Conservation (phyloP, 2,329 filamentous ascomycete species). For the Byssochlamys sp. region DNA sequence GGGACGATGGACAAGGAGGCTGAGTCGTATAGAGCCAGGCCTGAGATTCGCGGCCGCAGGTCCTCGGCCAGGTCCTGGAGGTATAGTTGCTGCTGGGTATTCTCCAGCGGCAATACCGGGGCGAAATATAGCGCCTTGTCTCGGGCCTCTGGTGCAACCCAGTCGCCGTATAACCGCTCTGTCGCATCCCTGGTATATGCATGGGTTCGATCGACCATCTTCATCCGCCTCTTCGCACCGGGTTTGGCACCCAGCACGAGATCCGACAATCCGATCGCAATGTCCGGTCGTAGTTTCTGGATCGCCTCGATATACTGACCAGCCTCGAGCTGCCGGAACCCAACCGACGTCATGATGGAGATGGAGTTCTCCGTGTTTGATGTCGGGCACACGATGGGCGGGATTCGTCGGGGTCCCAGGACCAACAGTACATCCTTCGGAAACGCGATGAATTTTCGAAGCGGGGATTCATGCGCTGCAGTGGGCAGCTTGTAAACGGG, state of each 20-base stretch:
- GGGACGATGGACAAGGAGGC: slow-evolving; percentile 60
- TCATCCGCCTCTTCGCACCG: slow-evolving; percentile 62
- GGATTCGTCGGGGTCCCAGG: slow-evolving; percentile 66
- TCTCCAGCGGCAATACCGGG: slow-evolving; percentile 63
- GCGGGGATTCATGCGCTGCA: slow-evolving; percentile 41
- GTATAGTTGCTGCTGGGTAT: slow-evolving; percentile 69
- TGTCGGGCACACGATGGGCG: slow-evolving; percentile 60
- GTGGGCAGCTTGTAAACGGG: slow-evolving; percentile 45
- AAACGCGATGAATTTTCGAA: slow-evolving; percentile 69
- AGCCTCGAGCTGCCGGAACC: slow-evolving; percentile 63
- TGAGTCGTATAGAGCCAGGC: slow-evolving; percentile 69
- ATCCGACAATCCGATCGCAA: slow-evolving; percentile 70
- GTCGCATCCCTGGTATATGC: slow-evolving; percentile 67
- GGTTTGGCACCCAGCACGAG: slow-evolving; percentile 51
- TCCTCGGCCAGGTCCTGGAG: slow-evolving; percentile 62
- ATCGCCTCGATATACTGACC: slow-evolving; percentile 60
- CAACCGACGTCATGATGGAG: slow-evolving; percentile 74
- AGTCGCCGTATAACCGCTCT: slow-evolving; percentile 29
- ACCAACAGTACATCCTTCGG: slow-evolving; percentile 58
- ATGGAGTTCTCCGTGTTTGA: slow-evolving; percentile 63
- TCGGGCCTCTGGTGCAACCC: slow-evolving; percentile 19
- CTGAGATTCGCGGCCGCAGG: slow-evolving; percentile 48
- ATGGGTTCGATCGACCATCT: slow-evolving; percentile 79
- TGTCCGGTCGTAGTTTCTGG: slow-evolving; percentile 62
- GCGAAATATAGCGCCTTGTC: slow-evolving; percentile 49